phyloP scores from a whole-genome alignment of 176 grass and related monocot species.

The Hsuehochloa calcarea region DNA sequence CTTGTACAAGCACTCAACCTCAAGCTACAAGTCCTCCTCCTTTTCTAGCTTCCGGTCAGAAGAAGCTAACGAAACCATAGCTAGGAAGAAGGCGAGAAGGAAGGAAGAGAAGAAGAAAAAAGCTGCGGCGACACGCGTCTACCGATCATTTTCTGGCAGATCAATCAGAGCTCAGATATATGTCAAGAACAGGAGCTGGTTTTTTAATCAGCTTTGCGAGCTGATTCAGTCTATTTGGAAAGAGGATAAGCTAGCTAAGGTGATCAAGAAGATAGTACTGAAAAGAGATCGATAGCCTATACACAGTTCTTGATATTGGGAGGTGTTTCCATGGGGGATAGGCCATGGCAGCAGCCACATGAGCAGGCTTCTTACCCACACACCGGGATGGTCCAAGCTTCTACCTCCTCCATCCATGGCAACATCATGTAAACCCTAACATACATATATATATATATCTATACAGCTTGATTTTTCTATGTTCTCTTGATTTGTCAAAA shows the following conservation, averaged over 20 bases:
- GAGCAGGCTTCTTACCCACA: conserved; percentile 34
- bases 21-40: conserved; percentile 42
- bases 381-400: conserved; percentile 39
- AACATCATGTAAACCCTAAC: conserved; percentile 55
- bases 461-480: not conserved
- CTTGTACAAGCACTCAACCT: conserved; percentile 58
- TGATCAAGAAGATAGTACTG: conserved; percentile 26
- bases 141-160: not conserved
- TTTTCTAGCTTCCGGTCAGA: conserved; percentile 38
- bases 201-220: not conserved
- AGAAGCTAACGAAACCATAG: conserved; percentile 33
- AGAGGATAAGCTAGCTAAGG: not conserved
- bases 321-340: conserved; percentile 51
- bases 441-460: not conserved
- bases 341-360: conserved; percentile 39
- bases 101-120: not conserved
- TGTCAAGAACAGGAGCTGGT: conserved; percentile 21
- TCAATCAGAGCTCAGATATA: not conserved
- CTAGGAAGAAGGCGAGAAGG: conserved; percentile 19
- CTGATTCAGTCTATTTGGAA: not conserved
- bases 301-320: conserved; percentile 1
- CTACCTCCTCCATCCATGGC: conserved; percentile 45
- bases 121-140: not conserved
- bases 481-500: not conserved
- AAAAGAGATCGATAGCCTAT: not conserved